These are phyloP conservation scores for Verbena officinalis DNA, from an alignment of 257 asterid genomes.

Conservation along the genomic window DNA sequence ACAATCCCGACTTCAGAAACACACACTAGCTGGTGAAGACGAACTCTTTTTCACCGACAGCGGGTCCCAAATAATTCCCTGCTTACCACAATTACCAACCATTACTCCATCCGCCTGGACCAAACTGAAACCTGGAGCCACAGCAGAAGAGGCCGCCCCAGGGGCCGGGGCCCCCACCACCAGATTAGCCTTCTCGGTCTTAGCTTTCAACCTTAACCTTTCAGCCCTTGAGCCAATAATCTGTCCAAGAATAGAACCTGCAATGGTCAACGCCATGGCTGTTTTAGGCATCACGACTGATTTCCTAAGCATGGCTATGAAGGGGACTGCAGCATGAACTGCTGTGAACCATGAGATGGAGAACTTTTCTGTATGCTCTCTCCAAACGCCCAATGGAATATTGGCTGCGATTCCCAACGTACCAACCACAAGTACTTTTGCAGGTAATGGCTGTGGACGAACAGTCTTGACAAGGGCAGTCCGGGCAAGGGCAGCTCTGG, in stretches of 20 bases:
- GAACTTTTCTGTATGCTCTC: conserved; percentile 73
- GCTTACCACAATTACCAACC: conserved; percentile 42
- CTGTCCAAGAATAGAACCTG: conserved; percentile 80
- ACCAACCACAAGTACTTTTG: conserved; percentile 72
- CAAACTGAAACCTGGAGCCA: conserved; percentile 23
- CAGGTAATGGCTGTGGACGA: conserved; percentile 79
- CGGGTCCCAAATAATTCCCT: conserved; percentile 44
- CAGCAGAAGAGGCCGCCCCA: conserved; percentile 10
- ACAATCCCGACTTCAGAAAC: conserved; percentile 42
- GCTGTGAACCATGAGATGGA: conserved; percentile 78
- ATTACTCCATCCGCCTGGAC: conserved; percentile 36
- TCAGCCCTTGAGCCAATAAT: conserved; percentile 83
- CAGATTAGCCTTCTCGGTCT: conserved; percentile 45
- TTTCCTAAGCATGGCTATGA: conserved; percentile 89
- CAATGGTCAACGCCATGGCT: conserved; percentile 84
- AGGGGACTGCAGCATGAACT: conserved; percentile 89
- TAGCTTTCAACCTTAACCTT: conserved; percentile 60
- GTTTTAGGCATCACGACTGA: conserved; percentile 82
- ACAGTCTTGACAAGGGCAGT: conserved; percentile 71
- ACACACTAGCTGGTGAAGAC: conserved; percentile 51
- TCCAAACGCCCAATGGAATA: conserved; percentile 80
- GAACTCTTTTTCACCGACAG: conserved; percentile 35
- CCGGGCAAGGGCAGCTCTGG: conserved; percentile 82
- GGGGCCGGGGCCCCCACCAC: conserved; percentile 30
- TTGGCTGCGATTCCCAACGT: conserved; percentile 74